Evolutionary conservation across 371 early-diverging fungal genomes (phyloP).

Genomic region (Smittium culicis): DNA sequence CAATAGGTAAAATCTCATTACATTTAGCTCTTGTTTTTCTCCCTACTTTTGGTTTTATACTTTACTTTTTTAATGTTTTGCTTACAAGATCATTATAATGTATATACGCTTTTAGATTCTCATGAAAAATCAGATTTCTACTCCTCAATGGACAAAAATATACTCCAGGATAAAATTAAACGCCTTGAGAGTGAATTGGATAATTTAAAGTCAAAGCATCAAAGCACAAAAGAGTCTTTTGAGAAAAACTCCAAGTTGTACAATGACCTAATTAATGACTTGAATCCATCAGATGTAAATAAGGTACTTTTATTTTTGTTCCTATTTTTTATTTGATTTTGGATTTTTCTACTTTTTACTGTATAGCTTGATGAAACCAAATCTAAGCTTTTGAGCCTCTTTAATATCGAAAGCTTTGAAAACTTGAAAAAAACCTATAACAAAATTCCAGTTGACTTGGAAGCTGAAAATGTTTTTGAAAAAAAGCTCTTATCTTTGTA

Average conservation of each 20-base stretch:
- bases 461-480: not conserved
- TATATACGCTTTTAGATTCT: not conserved
- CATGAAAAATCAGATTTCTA: not conserved
- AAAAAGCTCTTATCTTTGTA: not conserved
- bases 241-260: not conserved
- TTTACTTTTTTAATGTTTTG: not conserved
- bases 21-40: not conserved
- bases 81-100: not conserved
- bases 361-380: not conserved
- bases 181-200: not conserved
- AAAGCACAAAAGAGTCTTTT: not conserved
- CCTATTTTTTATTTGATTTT: not conserved
- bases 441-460: not conserved
- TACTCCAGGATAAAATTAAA: not conserved
- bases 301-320: not conserved
- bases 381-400: not conserved
- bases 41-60: not conserved
- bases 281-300: not conserved
- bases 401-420: not conserved
- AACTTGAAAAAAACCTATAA: not conserved
- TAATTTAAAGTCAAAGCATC: not conserved
- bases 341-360: not conserved
- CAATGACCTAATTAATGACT: not conserved
- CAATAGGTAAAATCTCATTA: slow-evolving; percentile 30
- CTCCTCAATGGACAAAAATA: not conserved